Percentiles rank a stretch among this genome's conserved stretches.
These are phyloP conservation scores for Puya raimondii DNA, from an alignment of 176 grass and related monocot genomes.

Conservation along the genomic window DNA sequence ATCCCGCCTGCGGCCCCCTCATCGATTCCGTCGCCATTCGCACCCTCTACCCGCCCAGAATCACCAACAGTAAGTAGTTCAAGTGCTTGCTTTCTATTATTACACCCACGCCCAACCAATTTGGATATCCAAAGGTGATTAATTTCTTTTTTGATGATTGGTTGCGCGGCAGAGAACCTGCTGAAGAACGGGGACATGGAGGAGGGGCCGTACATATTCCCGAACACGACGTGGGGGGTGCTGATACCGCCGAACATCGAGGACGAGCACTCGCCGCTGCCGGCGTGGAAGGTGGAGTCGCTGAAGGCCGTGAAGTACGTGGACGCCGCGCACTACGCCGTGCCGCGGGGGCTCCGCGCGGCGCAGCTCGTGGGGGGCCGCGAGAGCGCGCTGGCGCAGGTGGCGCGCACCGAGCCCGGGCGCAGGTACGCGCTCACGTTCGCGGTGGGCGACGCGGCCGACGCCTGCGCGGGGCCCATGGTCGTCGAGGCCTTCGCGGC, in stretches of 20 bases:
- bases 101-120: too few species aligned
- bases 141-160: not conserved
- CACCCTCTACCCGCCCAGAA: conserved; percentile 48
- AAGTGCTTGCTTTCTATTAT: too few species aligned
- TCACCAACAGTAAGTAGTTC: conserved; percentile 16
- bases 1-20: conserved; percentile 79
- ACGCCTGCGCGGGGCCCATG: conserved; percentile 62
- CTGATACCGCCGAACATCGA: conserved; percentile 85
- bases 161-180: conserved; percentile 31
- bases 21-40: conserved; percentile 67
- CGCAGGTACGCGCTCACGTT: conserved; percentile 62
- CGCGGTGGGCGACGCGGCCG: conserved; percentile 50
- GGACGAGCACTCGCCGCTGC: conserved; percentile 89
- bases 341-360: conserved; percentile 66
- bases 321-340: conserved; percentile 67
- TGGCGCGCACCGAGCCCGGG: conserved; percentile 46
- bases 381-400: conserved; percentile 81
- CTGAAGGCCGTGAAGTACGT: conserved; percentile 93
- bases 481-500: conserved; percentile 64
- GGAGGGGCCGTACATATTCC: conserved; percentile 72
- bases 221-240: conserved; percentile 63
- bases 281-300: conserved; percentile 74
- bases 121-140: too few species aligned
- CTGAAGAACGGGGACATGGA: conserved; percentile 93
- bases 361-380: conserved; percentile 73